A percentile compares a stretch with the other conserved stretches of the same genome.
Evolutionary conservation across 1,284 basidiomycete species (phyloP).

Genomic region (Ganoderma leucocontextum): DNA sequence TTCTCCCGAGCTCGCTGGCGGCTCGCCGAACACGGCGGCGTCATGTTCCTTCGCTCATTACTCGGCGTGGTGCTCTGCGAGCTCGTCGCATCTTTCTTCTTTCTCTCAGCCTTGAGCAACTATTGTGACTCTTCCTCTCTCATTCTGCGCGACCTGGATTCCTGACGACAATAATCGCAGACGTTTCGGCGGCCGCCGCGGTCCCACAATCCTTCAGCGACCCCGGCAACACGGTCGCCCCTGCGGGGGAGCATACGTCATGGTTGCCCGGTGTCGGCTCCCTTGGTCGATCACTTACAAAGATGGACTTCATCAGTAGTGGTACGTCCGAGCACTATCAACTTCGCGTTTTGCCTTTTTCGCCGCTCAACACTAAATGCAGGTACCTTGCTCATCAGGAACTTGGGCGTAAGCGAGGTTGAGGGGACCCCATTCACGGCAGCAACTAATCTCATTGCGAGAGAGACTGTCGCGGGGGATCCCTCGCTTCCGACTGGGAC

Average conservation of each 20-base stretch:
- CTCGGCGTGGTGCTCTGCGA: background rate
- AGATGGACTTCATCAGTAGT: background rate
- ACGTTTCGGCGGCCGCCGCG: background rate
- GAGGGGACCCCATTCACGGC: background rate
- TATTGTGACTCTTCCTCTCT: background rate
- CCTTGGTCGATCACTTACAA: too few species aligned
- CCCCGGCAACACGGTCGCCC: background rate
- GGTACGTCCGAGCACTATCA: background rate
- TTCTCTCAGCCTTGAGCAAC: background rate
- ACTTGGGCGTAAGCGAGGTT: too few species aligned
- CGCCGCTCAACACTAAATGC: background rate
- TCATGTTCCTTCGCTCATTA: background rate
- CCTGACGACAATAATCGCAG: background rate
- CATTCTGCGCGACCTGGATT: background rate
- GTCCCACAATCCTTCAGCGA: background rate
- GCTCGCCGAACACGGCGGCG: background rate
- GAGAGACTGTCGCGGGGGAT: background rate
- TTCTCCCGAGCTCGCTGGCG: background rate
- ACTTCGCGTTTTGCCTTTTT: background rate
- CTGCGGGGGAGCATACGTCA: background rate
- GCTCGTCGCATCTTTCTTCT: background rate
- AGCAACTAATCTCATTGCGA: background rate
- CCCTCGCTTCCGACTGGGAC: background rate
- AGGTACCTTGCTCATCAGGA: too few species aligned
- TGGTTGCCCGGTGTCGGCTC: background rate